Evolutionary conservation across 2,329 filamentous ascomycete genomes (phyloP).

Genomic region (Verticillium longisporum): DNA sequence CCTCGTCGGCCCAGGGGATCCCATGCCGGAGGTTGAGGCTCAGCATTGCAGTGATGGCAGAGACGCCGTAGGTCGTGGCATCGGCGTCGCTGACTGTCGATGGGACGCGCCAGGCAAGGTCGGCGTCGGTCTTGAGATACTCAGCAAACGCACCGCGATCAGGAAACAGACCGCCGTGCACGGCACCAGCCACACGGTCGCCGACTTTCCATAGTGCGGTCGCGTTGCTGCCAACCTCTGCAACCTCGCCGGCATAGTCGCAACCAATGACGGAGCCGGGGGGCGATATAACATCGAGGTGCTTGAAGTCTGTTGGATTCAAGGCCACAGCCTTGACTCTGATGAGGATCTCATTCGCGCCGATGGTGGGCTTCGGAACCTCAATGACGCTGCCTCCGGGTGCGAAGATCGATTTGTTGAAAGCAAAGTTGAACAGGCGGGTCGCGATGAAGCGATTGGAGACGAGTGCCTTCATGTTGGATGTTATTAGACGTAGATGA

Average conservation of each 20-base stretch:
- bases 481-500: not conserved
- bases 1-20: not conserved
- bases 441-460: slow-evolving; percentile 3
- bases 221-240: slow-evolving; percentile 35
- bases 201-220: slow-evolving; percentile 36
- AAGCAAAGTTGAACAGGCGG: slow-evolving; percentile 3
- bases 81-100: slow-evolving; percentile 36
- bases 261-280: slow-evolving; percentile 26
- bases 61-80: slow-evolving; percentile 36
- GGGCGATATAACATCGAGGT: slow-evolving; percentile 15
- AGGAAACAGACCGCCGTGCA: slow-evolving; percentile 21
- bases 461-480: slow-evolving; percentile 13
- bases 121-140: slow-evolving; percentile 28
- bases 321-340: slow-evolving; percentile 26
- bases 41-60: slow-evolving; percentile 28
- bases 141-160: slow-evolving; percentile 31
- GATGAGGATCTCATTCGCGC: slow-evolving; percentile 19
- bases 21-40: slow-evolving; percentile 9
- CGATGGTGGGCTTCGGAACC: not conserved
- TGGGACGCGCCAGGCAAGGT: slow-evolving; percentile 35
- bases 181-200: slow-evolving; percentile 35
- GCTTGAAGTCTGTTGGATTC: slow-evolving; percentile 30
- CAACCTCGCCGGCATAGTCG: slow-evolving; percentile 40
- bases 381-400: not conserved
- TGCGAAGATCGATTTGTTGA: slow-evolving; percentile 14